These are phyloP conservation scores for Phytophthora cryptogea DNA, from an alignment of 352 stramenopile genomes.

Conservation along the genomic window DNA sequence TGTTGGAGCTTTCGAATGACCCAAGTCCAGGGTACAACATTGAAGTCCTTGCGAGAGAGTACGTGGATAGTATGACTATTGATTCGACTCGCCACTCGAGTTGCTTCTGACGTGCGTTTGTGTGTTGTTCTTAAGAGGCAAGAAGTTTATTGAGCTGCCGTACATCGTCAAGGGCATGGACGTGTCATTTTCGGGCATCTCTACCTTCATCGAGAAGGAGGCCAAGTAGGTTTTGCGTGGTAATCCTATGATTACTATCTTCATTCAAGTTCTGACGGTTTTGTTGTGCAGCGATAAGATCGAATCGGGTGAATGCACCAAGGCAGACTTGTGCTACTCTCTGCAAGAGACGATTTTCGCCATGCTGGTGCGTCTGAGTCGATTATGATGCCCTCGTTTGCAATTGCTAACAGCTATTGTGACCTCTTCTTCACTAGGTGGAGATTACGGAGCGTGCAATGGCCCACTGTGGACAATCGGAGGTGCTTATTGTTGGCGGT, in stretches of 20 bases:
- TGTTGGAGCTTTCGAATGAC: conserved; percentile 97
- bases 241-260: neutral
- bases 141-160: conserved; percentile 95
- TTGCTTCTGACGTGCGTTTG: neutral
- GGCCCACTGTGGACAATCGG: conserved; percentile 95
- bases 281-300: conserved; percentile 65
- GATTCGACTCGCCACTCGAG: neutral
- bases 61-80: conserved; percentile 13
- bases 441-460: conserved; percentile 99
- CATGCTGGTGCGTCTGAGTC: conserved; percentile 90
- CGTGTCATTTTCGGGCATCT: conserved; percentile 98
- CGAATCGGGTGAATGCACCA: conserved; percentile 89
- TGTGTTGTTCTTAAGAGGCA: conserved; percentile 49
- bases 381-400: neutral
- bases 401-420: neutral
- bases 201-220: conserved; percentile 96
- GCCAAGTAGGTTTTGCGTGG: conserved; percentile 57
- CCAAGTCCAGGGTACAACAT: conserved; percentile 99
- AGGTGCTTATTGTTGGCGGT: conserved; percentile 99
- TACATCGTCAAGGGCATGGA: conserved; percentile 99
- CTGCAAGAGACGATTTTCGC: conserved; percentile 99
- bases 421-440: conserved; percentile 52
- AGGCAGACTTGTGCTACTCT: conserved; percentile 98
- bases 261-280: neutral
- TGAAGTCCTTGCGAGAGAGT: conserved; percentile 96